Base-by-base conservation (phyloP, 805 yeast species). In the Wickerhamomyces chambardii region DNA sequence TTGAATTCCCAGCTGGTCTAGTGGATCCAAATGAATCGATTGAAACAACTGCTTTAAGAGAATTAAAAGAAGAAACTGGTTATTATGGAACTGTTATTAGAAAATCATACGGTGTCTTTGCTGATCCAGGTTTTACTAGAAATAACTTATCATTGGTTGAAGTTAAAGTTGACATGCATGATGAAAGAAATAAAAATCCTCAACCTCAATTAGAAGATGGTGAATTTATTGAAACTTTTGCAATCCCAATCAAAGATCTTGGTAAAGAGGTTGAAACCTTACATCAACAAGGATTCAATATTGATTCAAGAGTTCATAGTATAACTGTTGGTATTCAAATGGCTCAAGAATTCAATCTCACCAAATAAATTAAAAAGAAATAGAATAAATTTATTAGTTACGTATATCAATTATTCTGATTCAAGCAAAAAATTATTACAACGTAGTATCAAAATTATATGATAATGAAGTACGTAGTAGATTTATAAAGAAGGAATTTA, bases 1-100 rank as follows among this genome's bases (percentile, higher is more conserved):
- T 90, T 42, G 98, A 90, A 58, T 70, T 89, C 54, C 98, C 98
- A 1, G 98, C 98, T 1, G 98, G 98, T 0, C 64, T 90, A 42
- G 72, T 92, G 29, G 98, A 90, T 55, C 85, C 89, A 2, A 70
- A 74, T 35, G 97, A 92, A 55, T 55, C 79, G 1, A 58, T 85
- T 19, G 87, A 78, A 44, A 58, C 72, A 5, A 86, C 96, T 28
- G 97, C 98, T 0, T 64, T 78, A 35, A 70, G 98, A 42, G 98
- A 90, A 56, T 61, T 90, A 43, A 70, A 71, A 33, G 98, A 90
- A 56, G 98, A 90, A 53, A 89, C 97, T 0, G 98, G 98, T 0
- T 89, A 83, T 53, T 63, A 78, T 31, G 97, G 97, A 7, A 71
- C 59, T 30, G 78, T 76, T 32, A 45, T 60, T 26, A 57, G 56